Evolutionary conservation across 768 basidiomycete genomes (phyloP).

Genomic region (Auricularia heimuer): DNA sequence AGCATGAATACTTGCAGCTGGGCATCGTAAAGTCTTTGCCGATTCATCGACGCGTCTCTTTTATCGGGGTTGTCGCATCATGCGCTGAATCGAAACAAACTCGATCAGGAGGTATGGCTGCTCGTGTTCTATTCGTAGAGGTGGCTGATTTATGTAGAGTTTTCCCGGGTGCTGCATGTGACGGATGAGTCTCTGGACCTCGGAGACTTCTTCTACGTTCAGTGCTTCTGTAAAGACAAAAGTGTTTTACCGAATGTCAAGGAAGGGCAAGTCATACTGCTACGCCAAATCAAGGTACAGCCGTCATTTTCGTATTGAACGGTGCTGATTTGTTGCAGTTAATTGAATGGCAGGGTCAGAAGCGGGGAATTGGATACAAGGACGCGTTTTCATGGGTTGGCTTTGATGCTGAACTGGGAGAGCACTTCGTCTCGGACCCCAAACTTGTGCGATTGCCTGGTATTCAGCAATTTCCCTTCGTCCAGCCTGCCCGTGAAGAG

Average conservation of each 20-base stretch:
- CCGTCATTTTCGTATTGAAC: neutral
- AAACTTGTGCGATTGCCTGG: neutral
- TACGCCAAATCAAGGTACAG: conserved; percentile 5
- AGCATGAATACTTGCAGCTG: neutral
- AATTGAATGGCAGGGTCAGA: conserved; percentile 1
- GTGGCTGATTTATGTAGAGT: conserved; percentile 1
- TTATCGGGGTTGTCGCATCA: conserved; percentile 4
- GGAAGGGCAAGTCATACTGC: conserved; percentile 5
- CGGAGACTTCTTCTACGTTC: conserved; percentile 1
- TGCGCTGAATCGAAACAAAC: conserved; percentile 4
- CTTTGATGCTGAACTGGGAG: conserved; percentile 5
- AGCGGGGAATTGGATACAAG: conserved; percentile 6
- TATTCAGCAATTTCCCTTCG: neutral
- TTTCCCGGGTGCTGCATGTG: neutral
- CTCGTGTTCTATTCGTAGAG: neutral
- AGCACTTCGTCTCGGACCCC: conserved; percentile 6
- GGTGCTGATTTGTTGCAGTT: neutral
- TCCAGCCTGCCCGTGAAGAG: conserved; percentile 1
- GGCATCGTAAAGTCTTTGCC: neutral
- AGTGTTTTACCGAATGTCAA: conserved; percentile 3
- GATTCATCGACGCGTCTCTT: neutral
- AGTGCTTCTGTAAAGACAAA: neutral
- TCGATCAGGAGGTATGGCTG: conserved; percentile 4
- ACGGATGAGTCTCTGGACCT: conserved; percentile 5
- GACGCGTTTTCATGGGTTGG: conserved; percentile 9